Evolutionary conservation across 2,329 filamentous ascomycete species (phyloP).

Genomic region (Exophiala lecanii-corni): DNA sequence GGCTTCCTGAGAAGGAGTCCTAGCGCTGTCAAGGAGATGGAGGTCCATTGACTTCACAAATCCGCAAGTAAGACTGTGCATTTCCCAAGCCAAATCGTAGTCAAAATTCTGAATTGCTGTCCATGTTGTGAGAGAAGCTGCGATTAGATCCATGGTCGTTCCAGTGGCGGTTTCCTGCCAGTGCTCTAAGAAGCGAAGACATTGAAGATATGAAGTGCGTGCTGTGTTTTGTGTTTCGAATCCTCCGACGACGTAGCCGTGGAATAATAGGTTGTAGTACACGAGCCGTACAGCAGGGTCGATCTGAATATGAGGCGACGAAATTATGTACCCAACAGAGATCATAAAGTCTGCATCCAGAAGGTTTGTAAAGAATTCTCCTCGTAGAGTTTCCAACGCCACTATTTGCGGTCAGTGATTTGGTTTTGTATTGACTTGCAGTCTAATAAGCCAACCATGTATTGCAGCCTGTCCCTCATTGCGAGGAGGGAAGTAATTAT

Average conservation of each 20-base stretch:
- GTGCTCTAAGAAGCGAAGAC: background rate
- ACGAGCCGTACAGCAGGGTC: constrained; percentile 1
- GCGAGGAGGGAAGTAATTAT: no score
- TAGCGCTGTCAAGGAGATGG: background rate
- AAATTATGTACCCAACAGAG: background rate
- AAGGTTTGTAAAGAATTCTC: background rate
- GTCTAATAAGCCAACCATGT: no score
- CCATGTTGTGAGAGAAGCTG: background rate
- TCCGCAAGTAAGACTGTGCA: background rate
- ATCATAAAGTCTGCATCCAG: background rate
- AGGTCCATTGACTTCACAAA: background rate
- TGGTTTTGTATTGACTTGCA: no score
- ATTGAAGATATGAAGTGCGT: background rate
- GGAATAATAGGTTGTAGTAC: constrained; percentile 2
- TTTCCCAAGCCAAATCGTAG: background rate
- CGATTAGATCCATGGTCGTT: background rate
- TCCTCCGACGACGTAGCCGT: background rate
- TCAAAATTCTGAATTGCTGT: background rate
- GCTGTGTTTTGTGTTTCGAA: background rate
- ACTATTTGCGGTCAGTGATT: background rate
- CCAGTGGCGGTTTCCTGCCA: constrained; percentile 1
- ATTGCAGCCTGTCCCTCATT: no score
- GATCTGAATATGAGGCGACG: constrained; percentile 1
- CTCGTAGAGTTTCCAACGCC: background rate
- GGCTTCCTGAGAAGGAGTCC: background rate